Conservation (phyloP, 768 basidiomycete genomes). For the Lyophyllum atratum region DNA sequence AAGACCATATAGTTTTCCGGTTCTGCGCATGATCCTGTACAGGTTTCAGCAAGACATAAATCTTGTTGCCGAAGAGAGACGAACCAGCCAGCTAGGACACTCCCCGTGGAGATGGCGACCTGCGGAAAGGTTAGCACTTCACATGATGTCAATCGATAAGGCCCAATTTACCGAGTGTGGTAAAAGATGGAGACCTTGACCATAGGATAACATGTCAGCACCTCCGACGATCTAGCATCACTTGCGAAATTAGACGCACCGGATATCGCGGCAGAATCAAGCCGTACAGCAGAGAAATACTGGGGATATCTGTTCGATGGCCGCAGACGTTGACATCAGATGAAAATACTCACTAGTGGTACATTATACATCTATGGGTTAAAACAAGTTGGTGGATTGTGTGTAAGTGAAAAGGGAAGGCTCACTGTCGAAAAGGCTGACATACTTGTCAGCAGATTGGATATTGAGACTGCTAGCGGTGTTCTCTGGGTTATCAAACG, state of each 20-base stretch:
- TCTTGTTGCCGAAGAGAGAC: slow-evolving; percentile 21
- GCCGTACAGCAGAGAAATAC: slow-evolving; percentile 84
- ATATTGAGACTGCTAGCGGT: slow-evolving; percentile 77
- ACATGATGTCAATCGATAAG: slow-evolving; percentile 13
- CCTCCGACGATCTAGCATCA: slow-evolving; percentile 13
- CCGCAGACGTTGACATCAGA: slow-evolving; percentile 5
- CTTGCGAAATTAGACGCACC: slow-evolving; percentile 45
- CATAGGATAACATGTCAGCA: slow-evolving; percentile 12
- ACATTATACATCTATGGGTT: slow-evolving; percentile 73
- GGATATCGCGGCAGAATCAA: slow-evolving; percentile 66
- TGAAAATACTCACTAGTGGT: slow-evolving; percentile 58
- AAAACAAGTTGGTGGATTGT: slow-evolving; percentile 21
- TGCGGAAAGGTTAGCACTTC: slow-evolving; percentile 30
- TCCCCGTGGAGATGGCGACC: slow-evolving; percentile 82
- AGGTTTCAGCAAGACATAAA: slow-evolving; percentile 13
- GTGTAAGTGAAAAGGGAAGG: slow-evolving; percentile 15
- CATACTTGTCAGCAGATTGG: slow-evolving; percentile 78
- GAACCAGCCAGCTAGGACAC: slow-evolving; percentile 85
- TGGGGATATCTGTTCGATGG: slow-evolving; percentile 27
- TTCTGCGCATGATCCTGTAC: slow-evolving; percentile 78
- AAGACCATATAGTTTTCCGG: slow-evolving; percentile 82
- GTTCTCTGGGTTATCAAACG: slow-evolving; percentile 76
- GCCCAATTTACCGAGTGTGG: slow-evolving; percentile 81
- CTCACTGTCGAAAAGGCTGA: slow-evolving; percentile 79
- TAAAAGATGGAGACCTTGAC: slow-evolving; percentile 77